Base-by-base conservation (phyloP, 306 rosid species). In the Fragaria nilgerrensis region DNA sequence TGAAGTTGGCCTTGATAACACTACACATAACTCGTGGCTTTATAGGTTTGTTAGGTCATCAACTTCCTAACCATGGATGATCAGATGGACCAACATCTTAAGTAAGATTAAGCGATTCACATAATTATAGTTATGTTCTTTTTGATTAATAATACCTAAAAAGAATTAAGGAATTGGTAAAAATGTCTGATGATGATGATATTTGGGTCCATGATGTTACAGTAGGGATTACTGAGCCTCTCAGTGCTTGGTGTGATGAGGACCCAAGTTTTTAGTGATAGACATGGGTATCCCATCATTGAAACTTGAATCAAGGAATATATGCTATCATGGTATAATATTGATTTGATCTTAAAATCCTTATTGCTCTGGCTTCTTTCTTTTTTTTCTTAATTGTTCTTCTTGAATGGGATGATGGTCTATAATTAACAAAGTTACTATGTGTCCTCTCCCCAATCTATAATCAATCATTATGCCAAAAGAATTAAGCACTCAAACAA, bases 211-310 rank as follows among this genome's bases (percentile, higher is more conserved):
- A 72, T 72, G 71, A 62, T 68, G 62, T 68, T 73, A 73, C 37
- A 36, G 50, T 55, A 56, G 37, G 39, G 41, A 65, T 65, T 17
- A 36, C 49, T 75, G 74, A 76, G 73, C 68, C 72, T 76, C 76
- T 73, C 37, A 49, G 65, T 67, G 72, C 75, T 68, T 77, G 79
- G 43, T 56, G 71, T 73, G 73, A 65, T 36, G 47, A 65, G 56
- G 48, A 27, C 61, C 58, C 78, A 72, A 7, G 75, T 78, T 69
- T 53, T 73, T 8, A 45, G 78, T 63, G 87, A 67, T 50, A 11
- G 36, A 72, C 73, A 53, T 76, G 71, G 77, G 85, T 66, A 80
- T 84, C 83, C 85, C 89, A 82, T 85, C 87, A 77, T 75, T 63
- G 27, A 64, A 85, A 45, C 29, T 56, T 5, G 66, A 78, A 76